phyloP scores from a whole-genome alignment of 2,329 filamentous ascomycete genomes.

The Cytospora leucostoma region DNA sequence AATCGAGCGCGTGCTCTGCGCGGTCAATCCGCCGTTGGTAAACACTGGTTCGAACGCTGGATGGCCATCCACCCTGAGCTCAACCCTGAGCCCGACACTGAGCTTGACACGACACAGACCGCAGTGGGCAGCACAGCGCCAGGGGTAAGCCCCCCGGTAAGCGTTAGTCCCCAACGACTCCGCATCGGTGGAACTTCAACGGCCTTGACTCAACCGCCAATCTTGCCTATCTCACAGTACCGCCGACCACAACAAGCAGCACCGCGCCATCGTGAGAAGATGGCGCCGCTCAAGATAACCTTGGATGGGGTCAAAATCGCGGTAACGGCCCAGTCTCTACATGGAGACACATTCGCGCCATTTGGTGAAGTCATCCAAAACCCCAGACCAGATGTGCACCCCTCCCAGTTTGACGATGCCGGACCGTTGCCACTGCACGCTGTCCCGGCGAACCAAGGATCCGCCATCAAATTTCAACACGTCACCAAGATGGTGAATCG shows the following conservation, averaged over 20 bases:
- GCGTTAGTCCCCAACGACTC: neutral
- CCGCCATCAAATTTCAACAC: conserved; percentile 81
- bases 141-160: too few relatives aligned
- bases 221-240: conserved; percentile 6
- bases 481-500: conserved; percentile 73
- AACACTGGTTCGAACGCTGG: too few relatives aligned
- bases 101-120: too few relatives aligned
- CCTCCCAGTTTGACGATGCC: conserved; percentile 41
- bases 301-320: conserved; percentile 49
- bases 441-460: conserved; percentile 78
- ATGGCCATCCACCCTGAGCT: too few relatives aligned
- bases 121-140: too few relatives aligned
- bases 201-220: neutral
- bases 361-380: conserved; percentile 86
- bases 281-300: conserved; percentile 36
- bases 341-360: conserved; percentile 66
- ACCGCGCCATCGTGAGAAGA: conserved; percentile 8
- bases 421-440: conserved; percentile 47
- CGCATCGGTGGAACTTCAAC: neutral
- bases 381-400: conserved; percentile 60
- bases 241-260: conserved; percentile 3
- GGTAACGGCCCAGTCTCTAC: conserved; percentile 67
- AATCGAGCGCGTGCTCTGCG: too few relatives aligned
- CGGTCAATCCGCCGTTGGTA: too few relatives aligned
- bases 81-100: too few relatives aligned